Base-by-base conservation (phyloP, 805 yeast species). In the Nakazawaea wyomingensis region DNA sequence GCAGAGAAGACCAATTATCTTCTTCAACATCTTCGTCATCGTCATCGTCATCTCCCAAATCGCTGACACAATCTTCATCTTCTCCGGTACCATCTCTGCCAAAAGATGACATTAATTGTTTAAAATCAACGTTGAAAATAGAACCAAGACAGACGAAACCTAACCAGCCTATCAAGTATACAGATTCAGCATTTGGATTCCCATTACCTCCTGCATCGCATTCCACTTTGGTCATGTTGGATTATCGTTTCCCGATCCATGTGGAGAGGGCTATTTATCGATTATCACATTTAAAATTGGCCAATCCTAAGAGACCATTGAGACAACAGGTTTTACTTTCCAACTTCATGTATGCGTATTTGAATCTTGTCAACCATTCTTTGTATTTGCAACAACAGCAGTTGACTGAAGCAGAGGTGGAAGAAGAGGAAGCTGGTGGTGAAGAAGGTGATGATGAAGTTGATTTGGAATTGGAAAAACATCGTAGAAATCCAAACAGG, bases 341-440 rank as follows among this genome's bases (percentile, higher is more conserved):
- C 46, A 93, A 93, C 60, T 93, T 93, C 75, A 93, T 93, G 99
- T 93, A 93, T 59, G 91, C 97, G 0, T 93, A 93, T 62, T 73
- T 93, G 69, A 91, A 93, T 57, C 69, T 93, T 62, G 96, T 93
- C 44, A 95, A 91, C 61, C 97, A 91, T 59, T 90, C 91, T 13
- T 68, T 85, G 51, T 87, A 82, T 60, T 61, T 85, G 48, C 91
- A 85, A 54, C 87, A 81, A 47, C 60, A 68, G 48, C 28, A 37
- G n/a, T 33, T 32, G 39, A 43, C 22, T 39, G 45, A 30, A 39
- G 18, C 39, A 17, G 48, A 32, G 14, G 26, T 29, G 16, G 35
- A 29, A 2, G 32, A n/a, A 24, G 32, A 29, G 13, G 32, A n/a
- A 29, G 32, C 32, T 37, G 45, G 21, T 36, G 18, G 33, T 14